Conservation (phyloP, 2,329 filamentous ascomycete species). For the Acrocalymma vagum region DNA sequence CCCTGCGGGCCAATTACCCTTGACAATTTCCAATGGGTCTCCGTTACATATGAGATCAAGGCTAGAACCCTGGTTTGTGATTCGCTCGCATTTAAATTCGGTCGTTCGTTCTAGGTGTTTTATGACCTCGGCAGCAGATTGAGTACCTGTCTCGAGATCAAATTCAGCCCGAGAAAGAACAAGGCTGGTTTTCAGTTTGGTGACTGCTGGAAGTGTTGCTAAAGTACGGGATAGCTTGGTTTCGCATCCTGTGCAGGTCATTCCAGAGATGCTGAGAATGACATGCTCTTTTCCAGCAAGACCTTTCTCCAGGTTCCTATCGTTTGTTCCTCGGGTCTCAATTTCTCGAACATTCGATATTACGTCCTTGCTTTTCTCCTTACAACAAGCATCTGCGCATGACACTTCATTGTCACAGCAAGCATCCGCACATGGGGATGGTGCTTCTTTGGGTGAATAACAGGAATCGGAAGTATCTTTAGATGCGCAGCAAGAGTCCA, state of each 20-base stretch:
- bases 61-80: slow-evolving; percentile 32
- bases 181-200: slow-evolving; percentile 70
- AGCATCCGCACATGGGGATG: too few species aligned
- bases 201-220: slow-evolving; percentile 56
- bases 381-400: slow-evolving; percentile 15
- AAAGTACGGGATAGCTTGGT: slow-evolving; percentile 68
- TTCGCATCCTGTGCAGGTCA: slow-evolving; percentile 79
- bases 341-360: not conserved
- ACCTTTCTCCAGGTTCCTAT: slow-evolving; percentile 34
- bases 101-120: slow-evolving; percentile 65
- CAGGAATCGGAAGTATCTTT: not conserved
- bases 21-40: slow-evolving; percentile 14
- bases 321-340: not conserved
- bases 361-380: not conserved
- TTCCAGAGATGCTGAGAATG: slow-evolving; percentile 69
- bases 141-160: slow-evolving; percentile 56
- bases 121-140: slow-evolving; percentile 52
- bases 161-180: slow-evolving; percentile 73
- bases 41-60: slow-evolving; percentile 27
- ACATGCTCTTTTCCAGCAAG: slow-evolving; percentile 60
- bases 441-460: not conserved
- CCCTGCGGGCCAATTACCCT: slow-evolving; percentile 31
- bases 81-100: slow-evolving; percentile 65
- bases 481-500: slow-evolving; percentile 4
- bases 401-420: slow-evolving; percentile 4